Base-by-base conservation (phyloP, 805 yeast genomes). In the Hanseniaspora lindneri region DNA sequence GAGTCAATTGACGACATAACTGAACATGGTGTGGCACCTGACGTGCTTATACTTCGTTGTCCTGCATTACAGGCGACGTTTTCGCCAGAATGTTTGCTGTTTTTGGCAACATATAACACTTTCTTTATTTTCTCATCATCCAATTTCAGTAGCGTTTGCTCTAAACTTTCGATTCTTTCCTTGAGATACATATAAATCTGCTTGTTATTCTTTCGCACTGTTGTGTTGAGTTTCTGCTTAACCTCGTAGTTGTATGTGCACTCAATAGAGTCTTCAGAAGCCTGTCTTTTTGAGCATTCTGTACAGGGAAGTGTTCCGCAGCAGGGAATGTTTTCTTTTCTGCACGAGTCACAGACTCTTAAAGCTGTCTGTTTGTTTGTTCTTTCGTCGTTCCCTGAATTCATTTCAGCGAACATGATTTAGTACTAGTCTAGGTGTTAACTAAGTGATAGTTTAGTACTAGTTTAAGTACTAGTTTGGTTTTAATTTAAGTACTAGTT, bases 281-380 rank as follows among this genome's bases (percentile, higher is more conserved):
- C 5, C 9, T 35, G 36, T 29, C 23, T 41, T 14, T 19, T 17
- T 3, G 29, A 10, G 30, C 52, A 49, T 4, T 24, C 29, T 6
- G 21, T 29, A 24, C 52, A 49, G 24, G 52, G 52, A 17, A 36
- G 9, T 13, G 39, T 28, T 2, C 52, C 52, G 19, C 42, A 36
- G 27, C 52, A 49, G 10, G 33, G 17, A 9, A 39, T 23, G 16
- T 43, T 39, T 13, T 24, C 40, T 9, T 14, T 8, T 34, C 44
- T 39, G 24, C 52, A 49, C 11, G 44, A 16, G 29, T 49, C 52
- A 24, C 52, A 49, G 3, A 37, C n/a, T n/a, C n/a, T n/a, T n/a
- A n/a, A n/a, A n/a, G n/a, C n/a, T n/a, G n/a, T n/a, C n/a, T n/a
- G n/a, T n/a, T n/a, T n/a, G n/a, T n/a, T n/a, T n/a, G n/a, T n/a